phyloP scores from a whole-genome alignment of 148 eudicot genomes.

The Pharnaceum exiguum region DNA sequence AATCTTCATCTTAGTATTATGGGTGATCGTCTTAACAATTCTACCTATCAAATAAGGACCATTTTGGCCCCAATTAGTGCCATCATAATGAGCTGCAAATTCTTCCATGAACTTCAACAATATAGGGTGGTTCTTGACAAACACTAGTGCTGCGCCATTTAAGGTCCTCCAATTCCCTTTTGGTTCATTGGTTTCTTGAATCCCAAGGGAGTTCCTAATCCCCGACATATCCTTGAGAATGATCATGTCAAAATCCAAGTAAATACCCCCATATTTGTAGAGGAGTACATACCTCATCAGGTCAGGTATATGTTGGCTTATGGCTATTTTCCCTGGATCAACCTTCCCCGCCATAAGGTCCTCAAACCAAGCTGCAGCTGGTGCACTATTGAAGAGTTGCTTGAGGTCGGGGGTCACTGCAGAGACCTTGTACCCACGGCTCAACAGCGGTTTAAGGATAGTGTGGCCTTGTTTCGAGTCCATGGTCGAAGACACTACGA shows the following conservation, averaged over 20 bases:
- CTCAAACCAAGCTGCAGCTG: conserved; percentile 50
- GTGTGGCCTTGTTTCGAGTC: conserved; percentile 41
- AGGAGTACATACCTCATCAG: conserved; percentile 54
- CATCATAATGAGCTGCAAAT: conserved; percentile 49
- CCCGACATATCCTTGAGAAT: conserved; percentile 41
- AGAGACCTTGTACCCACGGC: conserved; percentile 26
- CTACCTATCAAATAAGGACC: conserved; percentile 71
- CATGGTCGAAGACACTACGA: conserved; percentile 52
- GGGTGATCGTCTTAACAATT: conserved; percentile 23
- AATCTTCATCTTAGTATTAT: not conserved
- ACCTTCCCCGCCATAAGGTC: conserved; percentile 40
- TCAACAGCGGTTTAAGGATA: conserved; percentile 35
- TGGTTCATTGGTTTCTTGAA: conserved; percentile 31
- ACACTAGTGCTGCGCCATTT: conserved; percentile 65
- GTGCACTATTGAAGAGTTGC: conserved; percentile 41
- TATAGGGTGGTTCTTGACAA: conserved; percentile 58
- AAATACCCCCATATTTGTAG: conserved; percentile 75
- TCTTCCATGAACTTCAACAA: conserved; percentile 59
- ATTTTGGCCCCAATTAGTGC: conserved; percentile 72
- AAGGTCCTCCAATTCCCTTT: conserved; percentile 45
- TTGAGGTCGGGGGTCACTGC: conserved; percentile 41
- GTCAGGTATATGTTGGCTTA: conserved; percentile 69
- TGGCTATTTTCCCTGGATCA: conserved; percentile 55
- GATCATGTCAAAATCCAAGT: conserved; percentile 60
- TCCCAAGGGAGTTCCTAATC: conserved; percentile 56